phyloP scores from a whole-genome alignment of 1,139 yeast species.

The Pichia sp. region DNA sequence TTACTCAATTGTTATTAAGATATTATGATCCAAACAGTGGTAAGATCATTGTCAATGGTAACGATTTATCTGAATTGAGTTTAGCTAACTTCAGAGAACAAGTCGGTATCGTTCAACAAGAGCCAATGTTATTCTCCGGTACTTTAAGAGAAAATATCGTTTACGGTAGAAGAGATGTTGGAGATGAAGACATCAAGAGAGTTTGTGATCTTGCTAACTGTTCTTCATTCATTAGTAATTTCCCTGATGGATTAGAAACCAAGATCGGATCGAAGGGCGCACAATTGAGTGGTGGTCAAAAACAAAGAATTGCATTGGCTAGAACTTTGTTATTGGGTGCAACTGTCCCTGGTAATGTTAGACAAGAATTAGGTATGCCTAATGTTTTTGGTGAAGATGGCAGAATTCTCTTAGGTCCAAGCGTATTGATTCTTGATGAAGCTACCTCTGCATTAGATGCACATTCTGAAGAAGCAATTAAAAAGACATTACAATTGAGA shows the following conservation, averaged over 20 bases:
- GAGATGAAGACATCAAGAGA: slow-evolving; percentile 59
- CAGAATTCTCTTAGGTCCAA: slow-evolving; percentile 46
- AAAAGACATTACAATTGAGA: slow-evolving; percentile 52
- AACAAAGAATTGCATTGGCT: slow-evolving; percentile 82
- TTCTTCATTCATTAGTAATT: slow-evolving; percentile 63
- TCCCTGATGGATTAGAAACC: slow-evolving; percentile 84
- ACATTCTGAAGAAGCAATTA: slow-evolving; percentile 82
- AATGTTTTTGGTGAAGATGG: slow-evolving; percentile 20
- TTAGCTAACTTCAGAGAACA: slow-evolving; percentile 72
- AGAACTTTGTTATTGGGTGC: slow-evolving; percentile 63
- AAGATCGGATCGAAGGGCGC: slow-evolving; percentile 86
- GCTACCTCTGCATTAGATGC: slow-evolving; percentile 83
- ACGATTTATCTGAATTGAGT: slow-evolving; percentile 65
- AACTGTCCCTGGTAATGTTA: slow-evolving; percentile 15
- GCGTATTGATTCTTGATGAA: slow-evolving; percentile 71
- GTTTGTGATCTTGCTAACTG: slow-evolving; percentile 84
- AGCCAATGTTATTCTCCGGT: slow-evolving; percentile 87
- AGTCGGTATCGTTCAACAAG: slow-evolving; percentile 87
- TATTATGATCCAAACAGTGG: slow-evolving; percentile 82
- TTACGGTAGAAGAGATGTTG: slow-evolving; percentile 66
- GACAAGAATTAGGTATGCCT: slow-evolving; percentile 7
- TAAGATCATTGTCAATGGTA: slow-evolving; percentile 61
- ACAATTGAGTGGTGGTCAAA: slow-evolving; percentile 85
- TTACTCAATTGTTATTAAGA: slow-evolving; percentile 72
- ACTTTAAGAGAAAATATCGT: slow-evolving; percentile 81